phyloP scores from a whole-genome alignment of 1,284 basidiomycete genomes.

The Golubevia pallescens region DNA sequence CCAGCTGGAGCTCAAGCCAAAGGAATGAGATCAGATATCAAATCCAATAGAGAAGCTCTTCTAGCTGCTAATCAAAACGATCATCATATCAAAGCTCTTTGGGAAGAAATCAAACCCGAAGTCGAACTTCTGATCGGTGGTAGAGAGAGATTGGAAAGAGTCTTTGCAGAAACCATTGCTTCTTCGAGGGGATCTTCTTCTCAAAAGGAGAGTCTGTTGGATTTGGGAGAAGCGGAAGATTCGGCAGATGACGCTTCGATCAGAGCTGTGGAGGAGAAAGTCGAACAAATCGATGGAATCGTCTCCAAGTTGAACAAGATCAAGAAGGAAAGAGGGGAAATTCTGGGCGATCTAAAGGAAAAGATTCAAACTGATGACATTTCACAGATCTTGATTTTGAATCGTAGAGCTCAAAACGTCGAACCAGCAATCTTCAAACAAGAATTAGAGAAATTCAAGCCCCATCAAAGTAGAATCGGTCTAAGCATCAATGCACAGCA shows the following conservation, averaged over 20 bases:
- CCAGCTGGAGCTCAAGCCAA: slow-evolving; percentile 38
- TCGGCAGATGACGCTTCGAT: slow-evolving; percentile 19
- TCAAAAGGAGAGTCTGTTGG: slow-evolving; percentile 24
- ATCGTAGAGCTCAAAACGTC: slow-evolving; percentile 41
- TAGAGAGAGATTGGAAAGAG: slow-evolving; percentile 32
- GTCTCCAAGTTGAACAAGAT: slow-evolving; percentile 43
- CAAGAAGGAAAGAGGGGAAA: slow-evolving; percentile 45
- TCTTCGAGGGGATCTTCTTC: background rate
- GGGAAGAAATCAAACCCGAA: slow-evolving; percentile 36
- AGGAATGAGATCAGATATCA: slow-evolving; percentile 38
- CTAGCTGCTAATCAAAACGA: slow-evolving; percentile 44
- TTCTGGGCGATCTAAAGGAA: slow-evolving; percentile 50
- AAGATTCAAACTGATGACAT: slow-evolving; percentile 61
- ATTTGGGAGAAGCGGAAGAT: slow-evolving; percentile 37
- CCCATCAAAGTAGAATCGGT: slow-evolving; percentile 41
- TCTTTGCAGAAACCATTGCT: slow-evolving; percentile 38
- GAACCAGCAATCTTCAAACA: slow-evolving; percentile 41
- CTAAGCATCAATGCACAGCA: slow-evolving; percentile 40
- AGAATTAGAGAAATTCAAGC: slow-evolving; percentile 50
- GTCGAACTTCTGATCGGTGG: slow-evolving; percentile 44
- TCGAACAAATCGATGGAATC: slow-evolving; percentile 36
- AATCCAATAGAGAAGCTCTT: slow-evolving; percentile 50
- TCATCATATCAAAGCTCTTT: slow-evolving; percentile 34
- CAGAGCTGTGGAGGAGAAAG: slow-evolving; percentile 21
- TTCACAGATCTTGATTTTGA: slow-evolving; percentile 54